Evolutionary conservation across 2,329 filamentous ascomycete genomes (phyloP), one percentile per base, ranked within the genome.

Genomic region (Hypoxylon rubiginosum): DNA sequence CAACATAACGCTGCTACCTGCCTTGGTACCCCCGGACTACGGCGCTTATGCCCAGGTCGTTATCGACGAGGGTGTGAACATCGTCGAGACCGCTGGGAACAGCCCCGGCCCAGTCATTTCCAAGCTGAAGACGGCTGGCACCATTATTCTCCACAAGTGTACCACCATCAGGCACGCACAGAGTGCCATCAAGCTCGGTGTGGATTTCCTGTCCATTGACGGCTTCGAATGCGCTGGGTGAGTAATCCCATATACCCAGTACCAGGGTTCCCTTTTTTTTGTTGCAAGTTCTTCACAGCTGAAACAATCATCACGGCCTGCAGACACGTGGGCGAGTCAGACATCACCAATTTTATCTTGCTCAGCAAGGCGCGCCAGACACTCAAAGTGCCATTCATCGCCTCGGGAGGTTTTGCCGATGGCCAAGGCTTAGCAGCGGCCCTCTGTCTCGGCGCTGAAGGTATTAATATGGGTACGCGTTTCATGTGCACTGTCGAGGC

Each of bases 401-500:
- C 96, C 0, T 97, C 92, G 1, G 96, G 96, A 61, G 96, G 96
- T 1, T 98, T 99, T 77, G 95, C 94, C 11, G 96, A 99, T 78
- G 96, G 96, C 0, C 89, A 97, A 75, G 96, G 96, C 3, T 86
- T 99, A 19, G 96, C 96, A 0, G 96, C 95, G 1, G 96, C 96
- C 7, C 84, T 99, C 72, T 91, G 91, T 43, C 86, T 99, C 11
- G 96, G 96, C 36, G 96, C 96, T 0, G 92, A 93, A 78, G 96
- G 96, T 68, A 90, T 98, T 82, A 99, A 99, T 82, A 99, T 99
- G 96, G 96, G 96, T 62, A 99, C 96, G 9, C 86, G 96, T 45
- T 99, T 98, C 84, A 97, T 99, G 92, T 95, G 92, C 83, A 98
- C 96, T 0, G 85, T 95, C 48, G 96, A 98, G 81, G 90, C 94